Conservation (phyloP, 1,284 basidiomycete species). For the Cystobasidiaceae sp. region DNA sequence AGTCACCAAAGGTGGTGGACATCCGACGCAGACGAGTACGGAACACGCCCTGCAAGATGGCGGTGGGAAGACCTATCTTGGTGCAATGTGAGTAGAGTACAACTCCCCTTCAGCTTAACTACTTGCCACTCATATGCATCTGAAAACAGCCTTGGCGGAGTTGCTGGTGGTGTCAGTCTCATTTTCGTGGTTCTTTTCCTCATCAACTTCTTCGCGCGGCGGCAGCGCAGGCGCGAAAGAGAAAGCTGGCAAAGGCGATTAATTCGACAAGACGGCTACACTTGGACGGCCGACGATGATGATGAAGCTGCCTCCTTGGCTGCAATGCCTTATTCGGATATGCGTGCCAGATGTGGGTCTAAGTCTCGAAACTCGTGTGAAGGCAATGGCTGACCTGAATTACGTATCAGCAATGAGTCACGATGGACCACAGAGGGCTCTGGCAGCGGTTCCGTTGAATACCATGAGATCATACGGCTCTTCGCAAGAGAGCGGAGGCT, state of each 20-base stretch:
- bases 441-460: background rate
- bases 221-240: constrained; percentile 8
- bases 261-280: background rate
- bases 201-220: constrained; percentile 20
- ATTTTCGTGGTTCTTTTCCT: constrained; percentile 14
- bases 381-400: background rate
- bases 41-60: background rate
- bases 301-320: constrained; percentile 10
- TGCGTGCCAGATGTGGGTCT: background rate
- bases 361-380: background rate
- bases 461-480: background rate
- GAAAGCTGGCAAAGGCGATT: background rate
- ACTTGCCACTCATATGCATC: background rate
- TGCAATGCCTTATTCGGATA: constrained; percentile 17
- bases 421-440: background rate
- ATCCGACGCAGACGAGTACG: background rate
- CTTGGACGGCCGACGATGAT: constrained; percentile 11
- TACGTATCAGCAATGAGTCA: background rate
- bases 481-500: background rate
- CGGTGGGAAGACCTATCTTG: background rate
- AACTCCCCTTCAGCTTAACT: background rate
- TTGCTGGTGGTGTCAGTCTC: constrained; percentile 14
- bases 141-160: constrained; percentile 9
- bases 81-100: constrained; percentile 4
- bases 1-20: background rate